Base-by-base conservation (phyloP, 352 stramenopile genomes). In the Plasmopara viticola region DNA sequence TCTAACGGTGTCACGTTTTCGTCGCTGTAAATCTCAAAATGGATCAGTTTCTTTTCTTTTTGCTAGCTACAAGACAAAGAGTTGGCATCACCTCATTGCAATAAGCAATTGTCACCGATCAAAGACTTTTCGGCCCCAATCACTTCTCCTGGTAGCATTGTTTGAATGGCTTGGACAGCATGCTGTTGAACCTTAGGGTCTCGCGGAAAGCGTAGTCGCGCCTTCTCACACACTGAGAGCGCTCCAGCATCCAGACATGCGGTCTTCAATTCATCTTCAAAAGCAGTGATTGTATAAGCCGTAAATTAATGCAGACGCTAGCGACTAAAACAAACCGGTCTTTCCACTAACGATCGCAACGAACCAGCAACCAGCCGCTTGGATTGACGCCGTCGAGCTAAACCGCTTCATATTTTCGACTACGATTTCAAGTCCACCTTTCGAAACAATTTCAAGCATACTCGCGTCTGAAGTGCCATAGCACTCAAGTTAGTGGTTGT, bases 401-500 rank as follows among this genome's bases (percentile, higher is more conserved):
- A 25, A 25, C 3, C 20, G 55, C 33, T 64, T 72, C 73, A 87
- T 85, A 13, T 67, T 68, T 18, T 60, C 63, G 7, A 80, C 53
- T 4, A 80, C 69, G 5, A 72, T 60, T 33, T 74, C 63, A 4
- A 87, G 56, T 12, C 71, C 76, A 42, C 73, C 76, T 51, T 75
- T 80, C 4, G 62, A 62, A 1, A 85, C 76, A 47, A 87, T 82
- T 37, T 84, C 76, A 12, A 62, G 10, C 61, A 83, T 68, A 49
- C 72, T 82, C 9, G 76, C 57, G n/a, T 87, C 76, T 78, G 4
- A 20, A 1, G 37, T n/a, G 25, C 2, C 10, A 46, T 18, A 53
- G 1, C 14, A 44, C 6, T 50, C 20, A 14, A n/a, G 13, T 47
- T 45, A 60, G 14, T 37, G 15, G 7, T 18, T 1, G 20, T 30